Evolutionary conservation across 306 rosid genomes (phyloP), one percentile per base, ranked within the genome.

Genomic region (Gillenia trifoliata): DNA sequence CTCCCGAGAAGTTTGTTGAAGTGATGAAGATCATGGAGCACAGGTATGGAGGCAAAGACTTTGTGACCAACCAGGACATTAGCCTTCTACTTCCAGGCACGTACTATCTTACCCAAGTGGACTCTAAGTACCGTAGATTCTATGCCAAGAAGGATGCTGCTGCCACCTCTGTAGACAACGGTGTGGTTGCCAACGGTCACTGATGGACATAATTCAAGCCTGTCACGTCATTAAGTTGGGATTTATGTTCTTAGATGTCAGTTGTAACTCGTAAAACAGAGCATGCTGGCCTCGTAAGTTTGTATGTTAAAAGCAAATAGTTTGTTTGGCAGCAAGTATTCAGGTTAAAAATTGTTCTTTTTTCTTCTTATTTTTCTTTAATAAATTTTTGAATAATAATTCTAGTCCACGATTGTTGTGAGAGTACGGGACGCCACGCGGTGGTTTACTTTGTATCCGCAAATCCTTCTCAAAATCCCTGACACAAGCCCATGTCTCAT

Each of bases 61-160:
- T 85, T 68, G 92, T 85, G 75, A 95, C 99, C 34, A 95, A 90
- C 92, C 85, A 90, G 87, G 99, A 95, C 78, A 66, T 11, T 62
- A 85, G 89, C 86, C 92, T 89, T 76, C 84, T 95, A 75, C 31
- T 87, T 49, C 80, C 93, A 41, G 99, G 98, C 81, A 90, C 98
- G 23, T 95, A 82, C 93, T 95, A 95, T 83, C 99, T 95, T 70
- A 95, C 99, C 0, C 92, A 95, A 83, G 99, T 95, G 3, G 99
- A 95, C 72, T 79, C 92, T 74, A 81, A 79, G 86, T 95, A 95
- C 50, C 83, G 99, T 73, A 87, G 99, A 79, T 95, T 90, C 92
- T 95, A 95, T 26, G 76, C 77, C 63, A 78, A 81, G 82, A 95
- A 92, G 79, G 73, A 78, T 77, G 30, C 66, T 59, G 55, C 56